Base-by-base conservation (phyloP, 768 basidiomycete species). In the Tulasnella sp. region DNA sequence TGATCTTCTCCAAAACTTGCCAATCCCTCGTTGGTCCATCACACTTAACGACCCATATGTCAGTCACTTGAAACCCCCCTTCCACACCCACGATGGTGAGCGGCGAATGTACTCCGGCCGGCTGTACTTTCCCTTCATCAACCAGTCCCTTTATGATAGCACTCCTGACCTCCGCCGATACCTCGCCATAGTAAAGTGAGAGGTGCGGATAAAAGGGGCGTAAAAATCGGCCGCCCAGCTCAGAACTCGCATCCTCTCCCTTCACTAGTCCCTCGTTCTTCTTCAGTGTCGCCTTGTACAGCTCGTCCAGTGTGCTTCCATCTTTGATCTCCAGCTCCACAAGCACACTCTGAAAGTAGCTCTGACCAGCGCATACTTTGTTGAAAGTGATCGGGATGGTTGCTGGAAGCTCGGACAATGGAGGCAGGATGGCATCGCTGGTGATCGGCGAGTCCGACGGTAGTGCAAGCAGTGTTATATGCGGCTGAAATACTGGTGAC, bases 141-240 rank as follows among this genome's bases (percentile, higher is more conserved):
- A n/a, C 32, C 19, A 64, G 61, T 11, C 19, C 27, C 24, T 21
- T 48, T 13, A 54, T 49, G 27, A 64, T 64, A 24, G 38, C 48
- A 29, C 55, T 51, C 52, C 51, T 61, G 17, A 44, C 63, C 21
- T 64, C 63, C 48, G 47, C 27, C 4, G 61, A 17, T 11, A 50
- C 27, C 8, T 64, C 60, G 51, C 63, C 63, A 51, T 64, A 64
- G 47, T 62, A 61, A 30, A 64, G 63, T 11, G 63, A 64, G 10
- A 64, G 30, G 24, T 64, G 63, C 15, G 63, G 63, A 32, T 62
- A 61, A 23, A 42, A 64, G 2, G 51, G 51, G 38, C 29, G 17
- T 59, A 58, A 23, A 3, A 8, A 5, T 21, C 27, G n/a, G 24
- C 10, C 5, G 19, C 38, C 50, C 48, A 7, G 7, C 43, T 50